Base-by-base conservation (phyloP, 2,329 filamentous ascomycete genomes). In the Phaeophleospora eucalypticola region DNA sequence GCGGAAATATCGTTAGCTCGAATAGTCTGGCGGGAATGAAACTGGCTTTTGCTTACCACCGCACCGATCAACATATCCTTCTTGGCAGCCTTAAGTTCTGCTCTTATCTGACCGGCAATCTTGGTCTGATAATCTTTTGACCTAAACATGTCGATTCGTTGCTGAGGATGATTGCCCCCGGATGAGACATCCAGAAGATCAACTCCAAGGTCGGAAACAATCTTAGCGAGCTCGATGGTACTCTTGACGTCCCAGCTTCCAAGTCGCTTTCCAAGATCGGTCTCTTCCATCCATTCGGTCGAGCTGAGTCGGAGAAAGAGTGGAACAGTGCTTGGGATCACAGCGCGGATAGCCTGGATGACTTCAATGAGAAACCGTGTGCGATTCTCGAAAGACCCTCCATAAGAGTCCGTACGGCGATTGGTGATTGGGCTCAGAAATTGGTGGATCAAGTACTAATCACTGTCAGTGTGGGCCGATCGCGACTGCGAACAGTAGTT, bases 151-250 rank as follows among this genome's bases (percentile, higher is more conserved):
- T 71, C 61, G 57, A 78, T 70, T 7, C 63, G 71, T 44, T 67
- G 65, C 61, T 80, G 70, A 29, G 73, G 67, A 63, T 82, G 78
- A 62, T 87, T 86, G 32, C 87, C 90, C 27, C 82, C 87, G 1
- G 82, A 84, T 58, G 83, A 88, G 45, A 94, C 81, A 65, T 96
- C 90, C 15, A 95, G 75, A n/a, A 95, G 72, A 65, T 96, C 90
- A 36, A 95, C 77, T 21, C 89, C 90, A 9, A 78, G 73, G 0
- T 77, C 79, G 0, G 86, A 83, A 0, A 95, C 76, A n/a, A 84
- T 72, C 64, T 74, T 65, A 0, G 86, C 81, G 1, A 93, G 75
- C 36, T 72, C 70, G 19, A 82, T 73, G 0, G 80, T 82, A 44
- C 89, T 76, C 10, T 81, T 75, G 1, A 82, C 58, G 0, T 76